Base-by-base conservation (phyloP, 1,284 basidiomycete species). In the Paramarasmius palmivorus region DNA sequence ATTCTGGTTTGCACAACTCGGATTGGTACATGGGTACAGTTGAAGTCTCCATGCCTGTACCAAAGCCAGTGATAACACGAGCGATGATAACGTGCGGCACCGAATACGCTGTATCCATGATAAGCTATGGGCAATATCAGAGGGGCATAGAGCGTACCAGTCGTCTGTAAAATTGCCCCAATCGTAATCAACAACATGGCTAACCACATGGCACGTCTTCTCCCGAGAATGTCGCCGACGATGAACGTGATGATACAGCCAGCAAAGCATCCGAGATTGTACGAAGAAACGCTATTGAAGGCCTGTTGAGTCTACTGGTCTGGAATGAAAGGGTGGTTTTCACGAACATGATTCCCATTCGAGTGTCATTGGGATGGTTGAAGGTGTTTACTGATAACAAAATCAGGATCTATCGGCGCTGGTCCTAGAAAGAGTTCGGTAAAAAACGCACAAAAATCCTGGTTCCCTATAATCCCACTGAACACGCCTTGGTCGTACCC, bases 21-120 rank as follows among this genome's bases (percentile, higher is more conserved):
- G 51, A 45, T 39, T 53, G 51, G n/a, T 46, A 47, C 51, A 53
- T 47, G 19, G 51, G 51, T 15, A 53, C 51, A 15, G 51, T 53
- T 34, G 45, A 45, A 15, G 51, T 53, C 23, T 53, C 45, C 44
- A 53, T 47, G 17, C 51, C 51, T 7, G 51, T 53, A 14, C 51
- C 51, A n/a, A 53, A 35, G 12, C 51, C 51, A 15, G 51, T 53
- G n/a, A 53, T 35, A 15, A 53, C 45, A 14, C 51, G 51, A 20
- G 51, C 51, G 34, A 53, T 37, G 42, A 53, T 52, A 15, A 52
- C 37, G 25, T 53, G 51, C 1, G 51, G 42, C 6, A 47, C 42
- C 14, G 34, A 36, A 29, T 48, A 53, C 17, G 51, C 51, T 35
- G 26, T 48, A 32, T 23, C 8, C n/a, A 32, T 6, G 29, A 5